phyloP scores from a whole-genome alignment of 257 asterid genomes.

The Pogostemon cablin region DNA sequence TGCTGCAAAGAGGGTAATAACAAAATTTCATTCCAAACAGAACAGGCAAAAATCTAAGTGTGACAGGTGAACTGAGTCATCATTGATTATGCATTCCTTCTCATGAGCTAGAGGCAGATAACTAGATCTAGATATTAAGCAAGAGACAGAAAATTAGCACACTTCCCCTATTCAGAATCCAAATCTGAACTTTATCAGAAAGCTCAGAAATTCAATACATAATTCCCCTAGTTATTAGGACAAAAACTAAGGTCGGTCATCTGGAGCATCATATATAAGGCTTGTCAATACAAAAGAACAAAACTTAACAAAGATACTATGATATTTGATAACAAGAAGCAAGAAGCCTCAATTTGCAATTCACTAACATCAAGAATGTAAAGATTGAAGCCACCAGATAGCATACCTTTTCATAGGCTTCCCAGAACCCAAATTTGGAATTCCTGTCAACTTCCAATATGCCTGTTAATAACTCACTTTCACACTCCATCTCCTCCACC shows the following conservation, averaged over 20 bases:
- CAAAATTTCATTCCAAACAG: background rate
- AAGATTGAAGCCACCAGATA: constrained; percentile 17
- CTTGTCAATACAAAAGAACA: constrained; percentile 2
- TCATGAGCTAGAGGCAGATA: background rate
- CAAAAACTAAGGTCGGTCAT: constrained; percentile 5
- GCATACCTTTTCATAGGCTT: constrained; percentile 55
- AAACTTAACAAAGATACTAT: background rate
- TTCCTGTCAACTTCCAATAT: constrained; percentile 39
- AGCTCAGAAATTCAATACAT: constrained; percentile 21
- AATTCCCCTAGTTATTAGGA: background rate
- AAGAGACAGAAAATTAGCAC: background rate
- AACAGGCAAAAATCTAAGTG: background rate
- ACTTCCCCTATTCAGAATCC: background rate
- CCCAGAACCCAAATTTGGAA: constrained; percentile 41
- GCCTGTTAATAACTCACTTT: constrained; percentile 45
- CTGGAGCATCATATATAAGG: constrained; percentile 7
- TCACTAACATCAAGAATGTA: constrained; percentile 23
- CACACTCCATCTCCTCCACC: constrained; percentile 53
- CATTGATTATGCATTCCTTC: background rate
- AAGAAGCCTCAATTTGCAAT: constrained; percentile 15
- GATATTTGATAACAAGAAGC: background rate
- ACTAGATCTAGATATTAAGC: background rate
- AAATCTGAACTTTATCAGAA: constrained; percentile 9
- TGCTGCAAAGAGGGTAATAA: background rate
- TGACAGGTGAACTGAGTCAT: background rate